These are phyloP conservation scores for Leccinellum rugosiceps DNA, from an alignment of 768 basidiomycete genomes.

Conservation along the genomic window DNA sequence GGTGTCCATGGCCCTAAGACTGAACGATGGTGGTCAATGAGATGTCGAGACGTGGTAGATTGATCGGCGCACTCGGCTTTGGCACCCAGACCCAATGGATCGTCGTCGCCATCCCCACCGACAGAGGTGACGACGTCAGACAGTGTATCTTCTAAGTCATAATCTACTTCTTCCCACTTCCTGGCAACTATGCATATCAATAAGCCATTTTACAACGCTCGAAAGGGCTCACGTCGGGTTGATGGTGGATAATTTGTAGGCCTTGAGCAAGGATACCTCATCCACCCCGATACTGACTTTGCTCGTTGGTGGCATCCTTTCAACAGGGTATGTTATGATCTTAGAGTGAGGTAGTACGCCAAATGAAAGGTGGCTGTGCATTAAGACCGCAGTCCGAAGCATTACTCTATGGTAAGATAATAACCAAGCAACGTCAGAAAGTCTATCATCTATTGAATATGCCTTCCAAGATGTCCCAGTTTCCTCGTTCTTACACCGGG, in stretches of 20 bases:
- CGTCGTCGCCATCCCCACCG: conserved; percentile 59
- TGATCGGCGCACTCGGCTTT: conserved; percentile 49
- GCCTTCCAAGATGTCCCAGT: not conserved
- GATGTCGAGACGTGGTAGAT: not conserved
- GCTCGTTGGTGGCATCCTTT: conserved; percentile 33
- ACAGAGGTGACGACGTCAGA: conserved; percentile 64
- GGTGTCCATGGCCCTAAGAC: conserved; percentile 65
- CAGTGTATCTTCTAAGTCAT: conserved; percentile 75
- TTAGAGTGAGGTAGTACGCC: not conserved
- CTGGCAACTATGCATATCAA: conserved; percentile 35
- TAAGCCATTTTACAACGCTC: not conserved
- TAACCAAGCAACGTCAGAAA: conserved; percentile 11
- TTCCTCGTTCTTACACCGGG: conserved; percentile 41
- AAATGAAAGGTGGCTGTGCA: conserved; percentile 15
- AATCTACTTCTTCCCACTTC: conserved; percentile 88
- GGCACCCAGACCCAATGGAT: conserved; percentile 76
- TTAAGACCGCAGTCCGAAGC: not conserved
- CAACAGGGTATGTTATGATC: not conserved
- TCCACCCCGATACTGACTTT: conserved; percentile 70
- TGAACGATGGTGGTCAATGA: conserved; percentile 23
- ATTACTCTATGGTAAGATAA: conserved; percentile 9
- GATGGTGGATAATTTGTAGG: conserved; percentile 79
- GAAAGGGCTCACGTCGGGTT: conserved; percentile 61
- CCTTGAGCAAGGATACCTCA: conserved; percentile 80
- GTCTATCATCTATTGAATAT: conserved; percentile 1